Evolutionary conservation across 2,329 filamentous ascomycete genomes (phyloP), one percentile per base, ranked within the genome.

Genomic region (Emericellopsis atlantica): DNA sequence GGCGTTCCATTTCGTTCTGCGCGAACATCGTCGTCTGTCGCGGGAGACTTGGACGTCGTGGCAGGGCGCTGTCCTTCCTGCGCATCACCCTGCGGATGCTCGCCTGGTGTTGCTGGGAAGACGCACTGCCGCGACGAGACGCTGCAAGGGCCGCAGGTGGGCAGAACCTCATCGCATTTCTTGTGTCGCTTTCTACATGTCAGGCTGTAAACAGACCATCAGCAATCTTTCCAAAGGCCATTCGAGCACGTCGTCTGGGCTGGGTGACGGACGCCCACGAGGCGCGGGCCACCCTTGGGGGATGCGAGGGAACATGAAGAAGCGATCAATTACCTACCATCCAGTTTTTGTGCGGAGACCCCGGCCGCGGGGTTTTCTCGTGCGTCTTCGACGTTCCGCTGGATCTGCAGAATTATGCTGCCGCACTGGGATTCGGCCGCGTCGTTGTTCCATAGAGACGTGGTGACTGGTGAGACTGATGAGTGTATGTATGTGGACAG

Each of bases 161-260:
- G 49, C 32, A 47, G 63, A 31, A 54, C 54, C 52, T 71, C 67
- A 46, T 69, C 67, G 49, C 68, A 72, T 53, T 72, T 72, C 49
- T 70, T 66, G 44, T 69, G 62, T 42, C 68, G 55, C 43, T 58
- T 58, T 38, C 65, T 61, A 48, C 66, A 69, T 12, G 62, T 65
- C 36, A 64, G 51, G 46, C 61, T 66, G 15, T 9, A 15, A 2
- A 8, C 5, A 36, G 24, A n/a, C 5, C 12, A 29, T 22, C 36
- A 36, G 38, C 23, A 21, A 18, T 26, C 41, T n/a, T 29, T 18
- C 15, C 33, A 34, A 9, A 31, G 31, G 8, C 6, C 35, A 21
- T 2, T 5, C 21, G 18, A 21, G n/a, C 18, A 21, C 18, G 5
- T 21, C 4, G 18, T 21, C 18, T 21, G 18, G 18, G 18, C n/a